Conservation (phyloP, 2,329 filamentous ascomycete genomes). For the Epicoccum nigrum region DNA sequence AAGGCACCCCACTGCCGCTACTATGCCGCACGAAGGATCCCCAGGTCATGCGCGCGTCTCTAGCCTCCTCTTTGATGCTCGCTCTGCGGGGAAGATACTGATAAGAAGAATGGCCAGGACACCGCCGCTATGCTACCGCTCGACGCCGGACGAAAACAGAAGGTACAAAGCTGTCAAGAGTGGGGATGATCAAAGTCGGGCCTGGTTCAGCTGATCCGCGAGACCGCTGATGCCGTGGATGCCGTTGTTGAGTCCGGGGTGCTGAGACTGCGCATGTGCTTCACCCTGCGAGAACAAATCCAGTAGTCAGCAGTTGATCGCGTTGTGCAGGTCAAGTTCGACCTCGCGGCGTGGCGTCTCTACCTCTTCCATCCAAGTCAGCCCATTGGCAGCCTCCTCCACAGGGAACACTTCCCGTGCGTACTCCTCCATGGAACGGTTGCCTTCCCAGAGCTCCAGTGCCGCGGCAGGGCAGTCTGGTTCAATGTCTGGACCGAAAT, state of each 20-base stretch:
- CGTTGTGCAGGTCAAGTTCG: conserved; percentile 42
- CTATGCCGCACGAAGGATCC: conserved; percentile 4
- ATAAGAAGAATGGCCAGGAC: conserved; percentile 21
- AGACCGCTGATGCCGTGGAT: conserved; percentile 32
- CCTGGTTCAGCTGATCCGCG: conserved; percentile 43
- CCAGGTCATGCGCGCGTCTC: conserved; percentile 25
- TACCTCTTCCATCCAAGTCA: conserved; percentile 83
- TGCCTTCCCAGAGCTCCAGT: conserved; percentile 86
- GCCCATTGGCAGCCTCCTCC: conserved; percentile 91
- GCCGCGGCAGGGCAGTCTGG: conserved; percentile 72
- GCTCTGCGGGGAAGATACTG: conserved; percentile 21
- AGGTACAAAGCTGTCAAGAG: conserved; percentile 18
- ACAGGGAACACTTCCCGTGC: conserved; percentile 91
- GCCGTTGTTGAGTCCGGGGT: conserved; percentile 10
- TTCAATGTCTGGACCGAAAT: conserved; percentile 67
- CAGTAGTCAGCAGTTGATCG: conserved; percentile 47
- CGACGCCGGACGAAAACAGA: conserved; percentile 29
- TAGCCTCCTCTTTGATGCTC: conserved; percentile 24
- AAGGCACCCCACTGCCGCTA: conserved; percentile 1
- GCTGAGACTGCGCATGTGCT: conserved; percentile 23
- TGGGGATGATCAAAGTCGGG: conserved; percentile 37
- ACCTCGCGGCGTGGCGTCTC: conserved; percentile 46
- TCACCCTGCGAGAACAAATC: conserved; percentile 38
- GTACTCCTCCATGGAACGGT: conserved; percentile 90
- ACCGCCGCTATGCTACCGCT: conserved; percentile 28